Evolutionary conservation across 2,329 filamentous ascomycete genomes (phyloP).

Genomic region (Chrysoporthe austroafricana): DNA sequence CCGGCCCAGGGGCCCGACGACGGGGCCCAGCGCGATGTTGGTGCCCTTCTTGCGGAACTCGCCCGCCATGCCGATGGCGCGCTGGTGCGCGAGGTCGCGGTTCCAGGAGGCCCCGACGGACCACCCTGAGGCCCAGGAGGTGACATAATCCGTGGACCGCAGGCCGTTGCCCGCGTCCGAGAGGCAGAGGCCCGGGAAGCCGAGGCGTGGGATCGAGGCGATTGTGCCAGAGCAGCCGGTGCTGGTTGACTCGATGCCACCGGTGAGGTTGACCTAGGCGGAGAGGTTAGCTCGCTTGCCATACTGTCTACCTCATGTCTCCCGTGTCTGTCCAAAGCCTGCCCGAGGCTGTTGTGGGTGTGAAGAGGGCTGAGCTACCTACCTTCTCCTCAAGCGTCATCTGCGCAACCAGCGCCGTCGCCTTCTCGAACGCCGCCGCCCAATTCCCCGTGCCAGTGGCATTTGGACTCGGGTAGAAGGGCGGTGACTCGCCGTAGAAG

Average conservation of each 20-base stretch:
- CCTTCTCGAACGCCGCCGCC: constrained; percentile 68
- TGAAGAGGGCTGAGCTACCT: neutral
- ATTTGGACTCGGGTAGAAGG: constrained; percentile 26
- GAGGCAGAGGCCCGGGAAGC: constrained; percentile 49
- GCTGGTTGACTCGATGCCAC: constrained; percentile 60
- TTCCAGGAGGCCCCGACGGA: constrained; percentile 65
- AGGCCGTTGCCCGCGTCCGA: constrained; percentile 50
- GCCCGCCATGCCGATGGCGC: constrained; percentile 72
- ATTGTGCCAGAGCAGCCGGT: constrained; percentile 54
- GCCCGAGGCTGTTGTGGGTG: too few species aligned
- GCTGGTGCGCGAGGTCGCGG: constrained; percentile 66
- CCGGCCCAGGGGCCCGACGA: constrained; percentile 65
- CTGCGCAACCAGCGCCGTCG: constrained; percentile 68
- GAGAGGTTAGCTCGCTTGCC: constrained; percentile 24
- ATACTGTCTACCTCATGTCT: neutral
- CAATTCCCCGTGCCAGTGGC: constrained; percentile 55
- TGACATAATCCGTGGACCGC: constrained; percentile 48
- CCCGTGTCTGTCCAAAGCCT: neutral
- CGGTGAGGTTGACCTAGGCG: constrained; percentile 68
- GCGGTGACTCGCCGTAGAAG: constrained; percentile 27
- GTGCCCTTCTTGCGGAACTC: constrained; percentile 76
- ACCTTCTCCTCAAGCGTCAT: constrained; percentile 76
- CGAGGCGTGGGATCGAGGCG: constrained; percentile 41
- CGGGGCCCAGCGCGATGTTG: constrained; percentile 76
- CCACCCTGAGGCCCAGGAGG: constrained; percentile 45